These are phyloP conservation scores for Mycena metata DNA, from an alignment of 768 basidiomycete genomes.

Conservation along the genomic window DNA sequence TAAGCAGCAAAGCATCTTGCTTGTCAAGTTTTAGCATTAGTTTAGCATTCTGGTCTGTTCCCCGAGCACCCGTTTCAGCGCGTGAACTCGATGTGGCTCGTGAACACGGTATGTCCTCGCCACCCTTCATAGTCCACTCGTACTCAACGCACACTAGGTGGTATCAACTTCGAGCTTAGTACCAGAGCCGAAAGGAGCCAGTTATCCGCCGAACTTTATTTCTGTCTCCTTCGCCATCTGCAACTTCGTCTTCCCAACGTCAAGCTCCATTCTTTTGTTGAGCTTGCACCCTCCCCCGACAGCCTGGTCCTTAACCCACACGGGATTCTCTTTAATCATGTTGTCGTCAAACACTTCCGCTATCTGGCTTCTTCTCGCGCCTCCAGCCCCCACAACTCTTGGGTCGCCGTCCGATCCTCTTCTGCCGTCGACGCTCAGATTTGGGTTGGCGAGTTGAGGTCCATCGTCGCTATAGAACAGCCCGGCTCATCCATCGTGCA, in stretches of 20 bases:
- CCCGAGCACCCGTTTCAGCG: too few relatives aligned
- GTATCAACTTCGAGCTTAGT: constrained; percentile 15
- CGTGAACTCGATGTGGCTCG: too few relatives aligned
- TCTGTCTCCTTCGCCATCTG: constrained; percentile 3
- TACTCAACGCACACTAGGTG: too few relatives aligned
- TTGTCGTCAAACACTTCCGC: background rate
- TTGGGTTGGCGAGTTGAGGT: constrained; percentile 12
- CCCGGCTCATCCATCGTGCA: background rate
- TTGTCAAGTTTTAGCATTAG: too few relatives aligned
- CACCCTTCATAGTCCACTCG: too few relatives aligned
- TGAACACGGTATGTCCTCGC: too few relatives aligned
- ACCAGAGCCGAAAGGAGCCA: background rate
- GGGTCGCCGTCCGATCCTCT: constrained; percentile 5
- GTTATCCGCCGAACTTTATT: background rate
- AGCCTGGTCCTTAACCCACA: background rate
- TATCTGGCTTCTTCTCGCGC: constrained; percentile 11
- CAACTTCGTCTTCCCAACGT: constrained; percentile 3
- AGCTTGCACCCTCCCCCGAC: background rate
- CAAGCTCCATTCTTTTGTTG: constrained; percentile 3
- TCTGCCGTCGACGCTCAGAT: background rate
- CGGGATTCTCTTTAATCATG: constrained; percentile 5
- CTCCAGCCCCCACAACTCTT: background rate
- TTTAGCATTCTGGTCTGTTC: too few relatives aligned
- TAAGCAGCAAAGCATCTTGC: too few relatives aligned
- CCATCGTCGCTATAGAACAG: constrained; percentile 2